Evolutionary conservation across 805 yeast species (phyloP), one percentile per base, ranked within the genome.

Genomic region (Hanseniaspora nectarophila): DNA sequence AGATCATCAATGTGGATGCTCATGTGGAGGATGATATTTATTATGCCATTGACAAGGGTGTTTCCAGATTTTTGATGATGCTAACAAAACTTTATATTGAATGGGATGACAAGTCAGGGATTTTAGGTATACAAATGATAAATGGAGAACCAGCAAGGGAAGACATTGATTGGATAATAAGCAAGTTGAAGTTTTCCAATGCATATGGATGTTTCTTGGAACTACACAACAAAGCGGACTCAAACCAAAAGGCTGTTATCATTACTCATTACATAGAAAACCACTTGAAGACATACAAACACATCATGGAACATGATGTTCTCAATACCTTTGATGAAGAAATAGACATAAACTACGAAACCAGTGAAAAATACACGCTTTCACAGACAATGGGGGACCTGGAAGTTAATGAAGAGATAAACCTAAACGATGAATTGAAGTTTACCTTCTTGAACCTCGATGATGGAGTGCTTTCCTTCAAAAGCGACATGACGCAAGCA

Each of bases 241-340:
- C 2, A 9, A n/a, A 45, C 13, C 28, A 37, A 28, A 45, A n/a
- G 10, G 43, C 29, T 20, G 28, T 45, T 7, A 21, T 45, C 2
- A 45, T 45, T 3, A 45, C 50, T 12, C 50, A 45, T 29, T 37
- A 37, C 18, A 28, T 39, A 24, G 39, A 21, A 21, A n/a, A n/a
- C 7, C 45, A 39, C 9, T 15, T 40, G 24, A 10, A 29, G 12
- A 38, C 51, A 38, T 18, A 28, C 16, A 47, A 47, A 6, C 18
- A 45, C 4, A 18, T 45, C 3, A 13, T 35, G 3, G 43, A 13
- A 9, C 8, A 21, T 23, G 43, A 26, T 28, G 34, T 24, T 20
- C 13, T 28, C 5, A 35, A 29, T 12, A 33, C 32, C 5, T 28
- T 15, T n/a, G 28, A 43, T 12, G 6, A 21, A 5, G 37, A 28